Evolutionary conservation across 352 stramenopile species (phyloP).

Genomic region (Halophytophthora polymorphica): DNA sequence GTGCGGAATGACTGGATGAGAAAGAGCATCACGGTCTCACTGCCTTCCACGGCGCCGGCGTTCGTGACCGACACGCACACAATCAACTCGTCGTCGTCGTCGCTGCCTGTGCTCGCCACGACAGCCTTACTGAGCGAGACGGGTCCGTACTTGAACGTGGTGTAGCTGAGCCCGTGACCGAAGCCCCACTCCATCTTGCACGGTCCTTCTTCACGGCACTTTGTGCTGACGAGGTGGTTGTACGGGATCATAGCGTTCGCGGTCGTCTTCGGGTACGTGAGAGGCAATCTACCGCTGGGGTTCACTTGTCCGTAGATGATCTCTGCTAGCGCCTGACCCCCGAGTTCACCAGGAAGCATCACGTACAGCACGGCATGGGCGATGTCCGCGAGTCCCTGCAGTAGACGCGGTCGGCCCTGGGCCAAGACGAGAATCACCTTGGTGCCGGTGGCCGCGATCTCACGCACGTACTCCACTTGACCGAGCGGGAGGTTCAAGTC

Average conservation of each 20-base stretch:
- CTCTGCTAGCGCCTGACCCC: constrained; percentile 85
- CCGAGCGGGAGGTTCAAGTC: constrained; percentile 66
- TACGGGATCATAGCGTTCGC: constrained; percentile 64
- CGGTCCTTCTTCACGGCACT: constrained; percentile 31
- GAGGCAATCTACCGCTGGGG: constrained; percentile 76
- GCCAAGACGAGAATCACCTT: constrained; percentile 83
- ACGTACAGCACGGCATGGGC: constrained; percentile 76
- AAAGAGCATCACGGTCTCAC: constrained; percentile 81
- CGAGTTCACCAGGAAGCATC: constrained; percentile 74
- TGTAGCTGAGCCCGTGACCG: constrained; percentile 65
- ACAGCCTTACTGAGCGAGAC: constrained; percentile 38
- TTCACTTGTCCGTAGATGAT: constrained; percentile 79
- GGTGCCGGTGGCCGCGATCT: constrained; percentile 62
- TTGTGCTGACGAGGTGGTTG: constrained; percentile 55
- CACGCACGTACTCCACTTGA: constrained; percentile 78
- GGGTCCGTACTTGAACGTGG: constrained; percentile 48
- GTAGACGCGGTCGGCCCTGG: constrained; percentile 72
- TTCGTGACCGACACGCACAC: constrained; percentile 71
- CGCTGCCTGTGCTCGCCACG: constrained; percentile 15
- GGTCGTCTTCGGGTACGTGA: constrained; percentile 79
- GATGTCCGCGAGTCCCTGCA: constrained; percentile 49
- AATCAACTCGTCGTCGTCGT: constrained; percentile 21
- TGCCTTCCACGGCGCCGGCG: constrained; percentile 46
- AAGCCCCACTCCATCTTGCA: constrained; percentile 71
- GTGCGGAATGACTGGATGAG: constrained; percentile 60